phyloP scores from a whole-genome alignment of 1,139 yeast genomes.

The Candida labiduridarum region DNA sequence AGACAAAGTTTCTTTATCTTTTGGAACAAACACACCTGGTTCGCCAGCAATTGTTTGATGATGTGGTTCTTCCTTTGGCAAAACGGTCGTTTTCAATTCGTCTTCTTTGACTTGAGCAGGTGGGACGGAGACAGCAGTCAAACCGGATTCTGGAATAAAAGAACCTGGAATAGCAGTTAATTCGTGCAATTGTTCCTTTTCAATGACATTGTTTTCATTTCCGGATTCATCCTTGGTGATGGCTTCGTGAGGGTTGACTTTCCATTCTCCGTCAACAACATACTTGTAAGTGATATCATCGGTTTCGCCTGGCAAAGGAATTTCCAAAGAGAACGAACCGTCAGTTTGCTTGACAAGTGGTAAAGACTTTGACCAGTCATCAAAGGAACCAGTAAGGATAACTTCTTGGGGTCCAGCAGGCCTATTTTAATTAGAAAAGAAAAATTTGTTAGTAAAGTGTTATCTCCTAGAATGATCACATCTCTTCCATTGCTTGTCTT shows the following conservation, averaged over 20 bases:
- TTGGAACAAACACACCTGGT: slow-evolving; percentile 54
- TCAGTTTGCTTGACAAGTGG: slow-evolving; percentile 60
- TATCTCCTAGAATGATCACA: neutral
- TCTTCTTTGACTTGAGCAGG: slow-evolving; percentile 11
- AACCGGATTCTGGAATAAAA: slow-evolving; percentile 62
- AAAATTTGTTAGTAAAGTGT: slow-evolving; percentile 2
- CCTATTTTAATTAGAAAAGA: slow-evolving; percentile 37
- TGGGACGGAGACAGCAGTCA: slow-evolving; percentile 14
- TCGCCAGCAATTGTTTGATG: slow-evolving; percentile 50
- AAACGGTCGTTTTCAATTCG: slow-evolving; percentile 50
- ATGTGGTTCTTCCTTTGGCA: slow-evolving; percentile 53
- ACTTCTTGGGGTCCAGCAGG: slow-evolving; percentile 77
- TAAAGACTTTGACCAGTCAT: slow-evolving; percentile 66
- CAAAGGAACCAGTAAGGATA: slow-evolving; percentile 76
- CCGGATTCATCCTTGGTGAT: slow-evolving; percentile 53
- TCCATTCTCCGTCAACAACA: slow-evolving; percentile 77
- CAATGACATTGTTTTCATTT: slow-evolving; percentile 62
- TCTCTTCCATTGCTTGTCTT: neutral
- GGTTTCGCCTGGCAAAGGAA: slow-evolving; percentile 49
- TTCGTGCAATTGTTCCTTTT: slow-evolving; percentile 38
- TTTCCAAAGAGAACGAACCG: slow-evolving; percentile 61
- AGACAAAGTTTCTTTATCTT: slow-evolving; percentile 39
- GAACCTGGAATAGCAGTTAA: slow-evolving; percentile 31
- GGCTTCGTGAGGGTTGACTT: slow-evolving; percentile 47
- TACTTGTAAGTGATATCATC: slow-evolving; percentile 63